A percentile compares a stretch with the other conserved stretches of the same genome.
phyloP scores from a whole-genome alignment of 306 rosid species.

The Casuarina cunninghamiana region DNA sequence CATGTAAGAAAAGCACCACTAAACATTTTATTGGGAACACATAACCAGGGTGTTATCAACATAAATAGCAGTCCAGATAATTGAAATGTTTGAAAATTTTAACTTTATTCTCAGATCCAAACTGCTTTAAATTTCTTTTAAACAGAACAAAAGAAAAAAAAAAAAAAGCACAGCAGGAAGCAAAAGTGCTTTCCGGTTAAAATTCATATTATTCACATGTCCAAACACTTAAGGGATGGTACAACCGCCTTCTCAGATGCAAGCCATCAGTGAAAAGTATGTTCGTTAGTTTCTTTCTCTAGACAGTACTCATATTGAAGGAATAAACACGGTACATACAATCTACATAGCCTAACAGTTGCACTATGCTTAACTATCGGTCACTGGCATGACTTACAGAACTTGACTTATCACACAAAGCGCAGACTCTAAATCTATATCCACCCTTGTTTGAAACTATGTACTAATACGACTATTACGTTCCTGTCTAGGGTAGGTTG shows the following conservation, averaged over 20 bases:
- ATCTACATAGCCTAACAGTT: constrained; percentile 21
- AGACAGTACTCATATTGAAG: neutral
- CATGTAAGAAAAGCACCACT: neutral
- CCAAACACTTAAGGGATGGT: constrained; percentile 13
- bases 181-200: neutral
- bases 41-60: neutral
- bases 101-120: neutral
- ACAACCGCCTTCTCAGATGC: neutral
- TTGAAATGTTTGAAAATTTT: neutral
- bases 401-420: neutral
- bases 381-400: neutral
- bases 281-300: neutral
- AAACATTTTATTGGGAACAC: neutral
- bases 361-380: neutral
- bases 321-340: neutral
- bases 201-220: neutral
- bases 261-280: neutral
- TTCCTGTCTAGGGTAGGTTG: neutral
- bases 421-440: neutral
- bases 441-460: constrained; percentile 3
- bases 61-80: neutral
- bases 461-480: neutral
- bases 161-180: neutral
- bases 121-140: neutral
- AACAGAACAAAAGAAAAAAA: neutral